Conservation (phyloP, 2,329 filamentous ascomycete genomes). For the Xylaria polymorpha region DNA sequence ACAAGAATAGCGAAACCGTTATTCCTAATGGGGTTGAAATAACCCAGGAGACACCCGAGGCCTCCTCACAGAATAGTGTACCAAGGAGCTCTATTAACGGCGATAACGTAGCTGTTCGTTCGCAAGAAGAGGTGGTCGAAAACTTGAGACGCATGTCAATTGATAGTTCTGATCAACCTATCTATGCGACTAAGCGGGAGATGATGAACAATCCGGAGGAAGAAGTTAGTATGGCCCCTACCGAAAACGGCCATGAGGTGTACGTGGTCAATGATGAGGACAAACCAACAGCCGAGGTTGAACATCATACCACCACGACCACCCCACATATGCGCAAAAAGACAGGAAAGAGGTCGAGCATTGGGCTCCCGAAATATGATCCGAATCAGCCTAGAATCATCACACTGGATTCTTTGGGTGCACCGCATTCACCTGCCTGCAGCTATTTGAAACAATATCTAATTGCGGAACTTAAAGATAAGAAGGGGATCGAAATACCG, state of each 20-base stretch:
- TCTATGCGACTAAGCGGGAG: conserved; percentile 41
- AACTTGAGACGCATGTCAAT: conserved; percentile 48
- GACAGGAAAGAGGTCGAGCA: conserved; percentile 50
- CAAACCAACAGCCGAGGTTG: conserved; percentile 32
- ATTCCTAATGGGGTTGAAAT: conserved; percentile 30
- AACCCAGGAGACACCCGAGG: neutral
- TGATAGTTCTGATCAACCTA: conserved; percentile 33
- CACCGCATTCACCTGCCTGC: conserved; percentile 71
- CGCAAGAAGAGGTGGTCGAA: conserved; percentile 40
- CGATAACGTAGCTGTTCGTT: neutral
- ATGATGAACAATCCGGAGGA: conserved; percentile 28
- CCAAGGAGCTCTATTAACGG: neutral
- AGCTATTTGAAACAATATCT: conserved; percentile 81
- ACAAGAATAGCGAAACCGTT: conserved; percentile 25
- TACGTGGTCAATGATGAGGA: conserved; percentile 36
- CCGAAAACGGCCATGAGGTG: conserved; percentile 22
- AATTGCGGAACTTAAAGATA: conserved; percentile 73
- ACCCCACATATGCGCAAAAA: conserved; percentile 47
- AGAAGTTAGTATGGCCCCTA: conserved; percentile 22
- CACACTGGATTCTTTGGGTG: conserved; percentile 86
- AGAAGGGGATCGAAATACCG: conserved; percentile 58
- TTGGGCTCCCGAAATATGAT: conserved; percentile 56
- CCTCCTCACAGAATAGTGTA: neutral
- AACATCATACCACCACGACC: conserved; percentile 24
- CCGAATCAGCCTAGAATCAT: conserved; percentile 76